Conservation (phyloP, 2,329 filamentous ascomycete genomes). For the Exophiala mesophila region DNA sequence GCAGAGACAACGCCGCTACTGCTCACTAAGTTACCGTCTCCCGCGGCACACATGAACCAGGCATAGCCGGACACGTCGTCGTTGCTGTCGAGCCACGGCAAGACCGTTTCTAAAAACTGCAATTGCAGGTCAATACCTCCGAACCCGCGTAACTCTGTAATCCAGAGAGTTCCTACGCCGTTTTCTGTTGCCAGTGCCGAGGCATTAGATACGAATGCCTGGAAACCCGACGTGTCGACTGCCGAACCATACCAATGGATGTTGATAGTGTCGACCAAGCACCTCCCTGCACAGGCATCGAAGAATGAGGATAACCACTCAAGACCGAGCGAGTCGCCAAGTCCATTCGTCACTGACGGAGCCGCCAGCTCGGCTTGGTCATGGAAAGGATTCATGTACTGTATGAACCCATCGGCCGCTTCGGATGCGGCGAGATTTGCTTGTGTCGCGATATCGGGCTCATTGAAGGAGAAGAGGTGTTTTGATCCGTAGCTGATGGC, state of each 20-base stretch:
- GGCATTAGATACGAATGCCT: conserved; percentile 33
- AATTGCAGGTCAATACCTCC: conserved; percentile 17
- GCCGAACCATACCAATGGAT: conserved; percentile 40
- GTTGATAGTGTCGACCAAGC: conserved; percentile 35
- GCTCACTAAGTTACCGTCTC: conserved; percentile 27
- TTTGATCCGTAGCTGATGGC: conserved; percentile 31
- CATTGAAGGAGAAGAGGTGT: conserved; percentile 42
- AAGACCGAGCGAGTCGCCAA: conserved; percentile 30
- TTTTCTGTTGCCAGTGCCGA: conserved; percentile 31
- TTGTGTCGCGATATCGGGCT: conserved; percentile 37
- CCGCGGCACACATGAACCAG: conserved; percentile 30
- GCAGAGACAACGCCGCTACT: conserved; percentile 11
- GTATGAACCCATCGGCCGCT: conserved; percentile 33
- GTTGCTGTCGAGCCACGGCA: conserved; percentile 37
- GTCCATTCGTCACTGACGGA: conserved; percentile 36
- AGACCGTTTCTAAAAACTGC: conserved; percentile 34
- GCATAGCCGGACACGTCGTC: conserved; percentile 36
- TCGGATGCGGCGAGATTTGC: conserved; percentile 34
- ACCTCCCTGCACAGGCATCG: conserved; percentile 31
- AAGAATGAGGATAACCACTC: conserved; percentile 38
- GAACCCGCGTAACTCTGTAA: conserved; percentile 36
- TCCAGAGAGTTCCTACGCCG: conserved; percentile 36
- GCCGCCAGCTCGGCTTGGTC: conserved; percentile 35
- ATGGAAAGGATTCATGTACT: conserved; percentile 34
- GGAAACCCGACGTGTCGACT: conserved; percentile 31